Percentiles rank a stretch among this genome's conserved stretches.
These are phyloP conservation scores for maize (Zea mays) DNA, from an alignment of 176 grass and related monocot species.

Conservation along the genomic window DNA sequence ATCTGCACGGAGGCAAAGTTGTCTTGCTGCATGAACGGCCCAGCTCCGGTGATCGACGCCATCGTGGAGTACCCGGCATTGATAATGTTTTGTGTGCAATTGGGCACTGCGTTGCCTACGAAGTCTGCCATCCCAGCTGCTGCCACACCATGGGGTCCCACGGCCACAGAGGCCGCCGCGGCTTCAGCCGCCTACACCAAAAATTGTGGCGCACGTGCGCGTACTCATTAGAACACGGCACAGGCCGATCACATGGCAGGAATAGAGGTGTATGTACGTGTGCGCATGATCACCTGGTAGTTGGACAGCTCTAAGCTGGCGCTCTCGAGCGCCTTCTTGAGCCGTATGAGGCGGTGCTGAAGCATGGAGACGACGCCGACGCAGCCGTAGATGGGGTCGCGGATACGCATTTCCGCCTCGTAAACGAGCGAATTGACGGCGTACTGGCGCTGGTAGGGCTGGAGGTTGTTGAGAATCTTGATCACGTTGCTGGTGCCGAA, in stretches of 20 bases:
- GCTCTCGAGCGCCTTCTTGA: conserved; percentile 66
- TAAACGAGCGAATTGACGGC: conserved; percentile 96
- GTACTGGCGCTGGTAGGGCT: conserved; percentile 83
- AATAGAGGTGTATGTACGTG: no score
- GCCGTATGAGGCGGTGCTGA: conserved; percentile 81
- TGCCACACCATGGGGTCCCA: conserved; percentile 28
- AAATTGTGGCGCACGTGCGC: neutral
- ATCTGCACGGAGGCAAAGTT: conserved; percentile 59
- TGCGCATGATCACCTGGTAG: neutral
- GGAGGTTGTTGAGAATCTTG: conserved; percentile 88
- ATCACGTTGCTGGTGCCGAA: conserved; percentile 99
- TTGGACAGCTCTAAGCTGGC: conserved; percentile 58
- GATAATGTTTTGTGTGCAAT: conserved; percentile 47
- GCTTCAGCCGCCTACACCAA: conserved; percentile 35
- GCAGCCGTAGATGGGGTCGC: conserved; percentile 95
- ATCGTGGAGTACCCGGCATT: conserved; percentile 32
- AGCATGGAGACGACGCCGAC: conserved; percentile 91
- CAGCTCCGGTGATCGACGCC: conserved; percentile 27
- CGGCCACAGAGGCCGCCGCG: conserved; percentile 33
- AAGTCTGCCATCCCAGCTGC: conserved; percentile 40
- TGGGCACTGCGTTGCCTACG: conserved; percentile 41
- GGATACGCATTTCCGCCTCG: conserved; percentile 95
- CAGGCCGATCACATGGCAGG: neutral
- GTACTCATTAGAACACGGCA: neutral
- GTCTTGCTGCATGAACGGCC: conserved; percentile 52